Base-by-base conservation (phyloP, 768 basidiomycete species). In the Cystobasidium ongulense region DNA sequence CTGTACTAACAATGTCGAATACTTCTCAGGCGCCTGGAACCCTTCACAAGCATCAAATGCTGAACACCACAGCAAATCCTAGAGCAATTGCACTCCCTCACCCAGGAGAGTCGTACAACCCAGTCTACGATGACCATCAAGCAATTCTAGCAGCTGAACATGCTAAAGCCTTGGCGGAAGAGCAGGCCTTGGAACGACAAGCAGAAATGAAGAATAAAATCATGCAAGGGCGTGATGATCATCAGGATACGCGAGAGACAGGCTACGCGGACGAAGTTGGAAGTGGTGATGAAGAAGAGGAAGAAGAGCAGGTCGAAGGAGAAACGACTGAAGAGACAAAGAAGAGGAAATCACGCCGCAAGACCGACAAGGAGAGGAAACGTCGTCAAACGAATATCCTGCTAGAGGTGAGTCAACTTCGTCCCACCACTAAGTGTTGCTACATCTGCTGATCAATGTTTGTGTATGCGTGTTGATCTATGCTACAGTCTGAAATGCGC, bases 71-170 rank as follows among this genome's bases (percentile, higher is more conserved):
- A 41, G 13, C 46, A 1, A 50, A 36, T 5, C 74, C 71, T 1
- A 70, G 59, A n/a, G 63, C 77, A 23, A 65, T 78, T 71, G 29
- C 68, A n/a, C 38, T 75, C n/a, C 78, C 78, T 1, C 77, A 77
- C 27, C 74, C 77, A 33, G 77, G 77, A 41, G 66, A 73, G 33
- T 77, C 78, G 3, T 77, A 77, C 77, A 78, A 77, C 74, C 77
- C 77, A 11, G 21, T 75, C 0, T 75, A 73, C 62, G 66, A 67
- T 2, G 70, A 77, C 31, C 78, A 77, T 74, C 76, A 76, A 46
- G 75, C 76, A 3, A 72, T 79, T 15, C 73, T 77, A 15, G 75
- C 76, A 1, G 70, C 67, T 63, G 66, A 73, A 33, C 70, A 68
- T 33, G 65, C 76, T 74, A 73, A 72, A 29, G 75, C 75, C 23